Percentiles rank a stretch among this genome's conserved stretches.
Conservation (phyloP, 441 rosid genomes). For the Melastoma candidum region DNA sequence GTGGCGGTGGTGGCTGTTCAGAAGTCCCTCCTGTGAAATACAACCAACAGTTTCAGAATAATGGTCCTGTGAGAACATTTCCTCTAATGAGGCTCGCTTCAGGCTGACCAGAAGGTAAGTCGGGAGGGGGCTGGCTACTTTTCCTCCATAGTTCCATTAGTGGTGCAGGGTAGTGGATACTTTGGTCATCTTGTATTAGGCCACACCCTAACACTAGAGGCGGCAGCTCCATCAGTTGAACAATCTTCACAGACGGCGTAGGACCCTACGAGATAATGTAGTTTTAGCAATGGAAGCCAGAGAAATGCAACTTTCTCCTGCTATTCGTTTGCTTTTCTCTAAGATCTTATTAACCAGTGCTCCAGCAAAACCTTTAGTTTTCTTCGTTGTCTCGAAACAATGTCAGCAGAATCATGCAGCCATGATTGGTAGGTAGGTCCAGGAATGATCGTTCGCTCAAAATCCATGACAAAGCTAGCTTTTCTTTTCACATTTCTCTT, state of each 20-base stretch:
- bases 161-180: conserved; percentile 49
- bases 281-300: too few species aligned
- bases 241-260: conserved; percentile 30
- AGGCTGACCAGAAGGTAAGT: conserved; percentile 53
- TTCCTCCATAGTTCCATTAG: conserved; percentile 59
- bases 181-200: conserved; percentile 27
- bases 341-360: too few species aligned
- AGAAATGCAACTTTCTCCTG: too few species aligned
- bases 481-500: conserved; percentile 40
- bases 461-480: conserved; percentile 40
- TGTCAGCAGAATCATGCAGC: conserved; percentile 58
- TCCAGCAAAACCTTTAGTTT: conserved; percentile 42
- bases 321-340: too few species aligned
- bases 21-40: conserved; percentile 40
- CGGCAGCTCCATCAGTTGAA: conserved; percentile 62
- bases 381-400: conserved; percentile 43
- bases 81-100: conserved; percentile 1
- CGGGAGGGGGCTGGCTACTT: conserved; percentile 41
- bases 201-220: conserved; percentile 32
- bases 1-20: conserved; percentile 34
- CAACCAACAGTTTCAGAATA: conserved; percentile 2
- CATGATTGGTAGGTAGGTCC: conserved; percentile 65
- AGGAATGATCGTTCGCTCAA: conserved; percentile 60
- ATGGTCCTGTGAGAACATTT: conserved; percentile 7
- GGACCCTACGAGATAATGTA: conserved; percentile 15